Evolutionary conservation across 2,329 filamentous ascomycete species (phyloP).

Genomic region (Trichothecium sympodiale): DNA sequence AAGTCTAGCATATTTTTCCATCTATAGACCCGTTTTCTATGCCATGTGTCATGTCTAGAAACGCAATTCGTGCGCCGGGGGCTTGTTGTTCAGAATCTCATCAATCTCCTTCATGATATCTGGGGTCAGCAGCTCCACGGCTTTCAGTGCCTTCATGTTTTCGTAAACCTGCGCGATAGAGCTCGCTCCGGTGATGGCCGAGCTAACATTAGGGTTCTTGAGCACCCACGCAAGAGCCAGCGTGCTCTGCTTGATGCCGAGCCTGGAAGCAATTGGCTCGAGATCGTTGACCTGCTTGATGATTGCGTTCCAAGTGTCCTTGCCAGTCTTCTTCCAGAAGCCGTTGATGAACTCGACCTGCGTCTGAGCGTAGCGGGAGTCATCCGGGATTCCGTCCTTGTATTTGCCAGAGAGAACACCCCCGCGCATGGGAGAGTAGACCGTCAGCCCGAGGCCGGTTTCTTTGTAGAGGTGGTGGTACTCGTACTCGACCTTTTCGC

Average conservation of each 20-base stretch:
- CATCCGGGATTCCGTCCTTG: slow-evolving; percentile 48
- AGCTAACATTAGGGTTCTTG: slow-evolving; percentile 49
- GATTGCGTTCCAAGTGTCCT: slow-evolving; percentile 41
- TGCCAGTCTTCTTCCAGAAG: slow-evolving; percentile 35
- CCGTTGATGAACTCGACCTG: slow-evolving; percentile 44
- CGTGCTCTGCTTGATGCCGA: slow-evolving; percentile 45
- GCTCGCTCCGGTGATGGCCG: slow-evolving; percentile 50
- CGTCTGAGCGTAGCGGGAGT: slow-evolving; percentile 45
- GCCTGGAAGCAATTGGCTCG: slow-evolving; percentile 50
- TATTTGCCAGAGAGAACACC: slow-evolving; percentile 59
- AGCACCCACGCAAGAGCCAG: slow-evolving; percentile 53
- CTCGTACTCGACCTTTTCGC: slow-evolving; percentile 53
- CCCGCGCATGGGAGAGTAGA: slow-evolving; percentile 45
- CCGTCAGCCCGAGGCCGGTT: slow-evolving; percentile 49
- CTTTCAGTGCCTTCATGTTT: slow-evolving; percentile 41
- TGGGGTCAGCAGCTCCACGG: slow-evolving; percentile 44
- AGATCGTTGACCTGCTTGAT: slow-evolving; percentile 50
- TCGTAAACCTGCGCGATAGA: slow-evolving; percentile 48
- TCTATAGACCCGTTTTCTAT: neutral
- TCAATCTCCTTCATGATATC: slow-evolving; percentile 52
- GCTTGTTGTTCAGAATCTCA: slow-evolving; percentile 46
- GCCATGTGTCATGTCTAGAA: slow-evolving; percentile 17
- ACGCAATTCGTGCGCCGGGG: slow-evolving; percentile 26
- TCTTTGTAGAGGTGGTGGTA: slow-evolving; percentile 50
- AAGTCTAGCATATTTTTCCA: neutral